Evolutionary conservation across 2,329 filamentous ascomycete species (phyloP), one percentile per base, ranked within the genome.

Genomic region (Aureobasidium sp.): DNA sequence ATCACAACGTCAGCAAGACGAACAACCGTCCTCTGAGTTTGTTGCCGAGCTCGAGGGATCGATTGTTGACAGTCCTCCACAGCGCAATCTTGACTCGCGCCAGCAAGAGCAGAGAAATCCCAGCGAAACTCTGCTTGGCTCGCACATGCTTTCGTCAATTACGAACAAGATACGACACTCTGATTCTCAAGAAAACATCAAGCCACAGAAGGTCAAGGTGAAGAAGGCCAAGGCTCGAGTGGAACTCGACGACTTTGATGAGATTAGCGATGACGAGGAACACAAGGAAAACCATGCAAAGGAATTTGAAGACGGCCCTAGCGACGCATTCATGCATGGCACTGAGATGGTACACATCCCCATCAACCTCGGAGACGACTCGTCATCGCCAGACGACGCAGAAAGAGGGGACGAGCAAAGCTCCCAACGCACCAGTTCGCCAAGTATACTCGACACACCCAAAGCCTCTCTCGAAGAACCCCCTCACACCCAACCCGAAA

Each of bases 201-300:
- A 84, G 42, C 68, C 78, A 2, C 84, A 81, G 68, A 84, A 85
- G 72, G 78, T 81, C 45, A 84, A 80, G 72, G 78, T 81, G 47
- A 84, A 80, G 62, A 81, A 81, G 66, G 81, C 85, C 1, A 86
- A 84, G 65, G 77, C 83, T 17, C 83, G 87, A 27, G 79, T 87
- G 65, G 85, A 87, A 61, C 78, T 91, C 14, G 88, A 91, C 68
- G 87, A 89, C 66, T 87, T 88, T 49, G 87, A 89, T 58, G 82
- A 82, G 5, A 79, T 77, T 25, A 72, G 77, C 42, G 80, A 76
- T 47, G 76, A 77, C 51, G 75, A 75, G 34, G 63, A 65, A 2
- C 69, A 76, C 52, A 69, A 76, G 57, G 65, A 75, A 53, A 68
- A 74, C 47, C 31, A 25, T 22, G 42, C 20, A 12, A 31, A 37